These are phyloP conservation scores for Stephanodiscus triporus DNA, from an alignment of 108 stramenopile species.

Conservation along the genomic window DNA sequence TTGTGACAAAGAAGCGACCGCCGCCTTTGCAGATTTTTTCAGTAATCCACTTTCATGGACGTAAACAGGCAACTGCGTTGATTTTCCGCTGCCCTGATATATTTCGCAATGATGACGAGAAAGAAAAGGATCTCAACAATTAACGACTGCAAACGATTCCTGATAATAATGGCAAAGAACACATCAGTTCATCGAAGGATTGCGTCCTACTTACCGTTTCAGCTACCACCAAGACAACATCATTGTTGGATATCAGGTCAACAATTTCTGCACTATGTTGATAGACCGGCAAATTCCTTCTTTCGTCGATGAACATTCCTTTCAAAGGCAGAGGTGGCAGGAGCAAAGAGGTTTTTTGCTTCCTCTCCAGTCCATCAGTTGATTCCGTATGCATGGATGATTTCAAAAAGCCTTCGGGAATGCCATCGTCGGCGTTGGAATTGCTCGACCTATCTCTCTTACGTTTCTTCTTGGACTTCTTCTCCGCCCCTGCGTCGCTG, in stretches of 20 bases:
- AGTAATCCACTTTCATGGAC: conserved; percentile 58
- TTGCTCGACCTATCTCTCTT: conserved; percentile 29
- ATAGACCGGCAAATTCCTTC: conserved; percentile 69
- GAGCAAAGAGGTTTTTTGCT: conserved; percentile 36
- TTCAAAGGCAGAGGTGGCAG: conserved; percentile 49
- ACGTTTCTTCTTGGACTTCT: conserved; percentile 20
- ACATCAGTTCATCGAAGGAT: not conserved
- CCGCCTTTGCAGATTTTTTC: conserved; percentile 12
- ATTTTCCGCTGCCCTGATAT: conserved; percentile 65
- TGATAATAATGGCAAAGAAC: not conserved
- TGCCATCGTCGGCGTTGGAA: conserved; percentile 3
- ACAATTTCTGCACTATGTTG: conserved; percentile 58
- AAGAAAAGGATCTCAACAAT: not conserved
- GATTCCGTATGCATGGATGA: conserved; percentile 16
- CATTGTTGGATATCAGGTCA: conserved; percentile 48
- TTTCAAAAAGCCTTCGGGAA: not conserved
- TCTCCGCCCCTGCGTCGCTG: not conserved
- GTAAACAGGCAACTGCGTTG: conserved; percentile 87
- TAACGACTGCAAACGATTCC: not conserved
- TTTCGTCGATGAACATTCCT: conserved; percentile 54
- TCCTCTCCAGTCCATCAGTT: conserved; percentile 59
- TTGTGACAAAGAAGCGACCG: not conserved
- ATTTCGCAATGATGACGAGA: not conserved
- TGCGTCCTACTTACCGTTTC: conserved; percentile 54
- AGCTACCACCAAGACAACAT: conserved; percentile 73